phyloP scores from a whole-genome alignment of 1,284 basidiomycete genomes.

The Papiliotrema terrestris region DNA sequence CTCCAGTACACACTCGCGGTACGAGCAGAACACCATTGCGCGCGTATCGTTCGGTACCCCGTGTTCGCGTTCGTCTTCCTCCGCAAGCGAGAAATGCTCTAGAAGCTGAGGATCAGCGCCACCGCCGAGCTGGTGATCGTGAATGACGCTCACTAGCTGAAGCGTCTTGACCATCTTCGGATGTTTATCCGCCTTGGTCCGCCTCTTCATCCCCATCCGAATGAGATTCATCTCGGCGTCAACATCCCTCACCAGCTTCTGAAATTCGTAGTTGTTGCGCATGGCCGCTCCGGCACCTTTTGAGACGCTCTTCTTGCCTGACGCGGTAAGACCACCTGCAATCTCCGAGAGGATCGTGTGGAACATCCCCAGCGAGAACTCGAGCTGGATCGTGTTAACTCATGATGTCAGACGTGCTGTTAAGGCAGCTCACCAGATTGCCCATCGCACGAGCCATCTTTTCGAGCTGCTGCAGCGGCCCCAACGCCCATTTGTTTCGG shows the following conservation, averaged over 20 bases:
- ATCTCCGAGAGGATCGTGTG: constrained; percentile 57
- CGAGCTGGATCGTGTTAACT: constrained; percentile 69
- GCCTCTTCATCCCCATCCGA: constrained; percentile 41
- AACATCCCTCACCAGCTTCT: constrained; percentile 42
- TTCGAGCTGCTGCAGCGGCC: constrained; percentile 33
- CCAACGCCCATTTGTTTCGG: constrained; percentile 26
- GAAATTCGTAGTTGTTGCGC: constrained; percentile 43
- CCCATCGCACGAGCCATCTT: constrained; percentile 72
- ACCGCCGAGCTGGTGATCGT: neutral
- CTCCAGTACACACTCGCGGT: constrained; percentile 84
- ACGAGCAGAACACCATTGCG: constrained; percentile 95
- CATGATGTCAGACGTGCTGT: neutral
- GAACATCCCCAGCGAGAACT: constrained; percentile 77
- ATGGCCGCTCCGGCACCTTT: constrained; percentile 32
- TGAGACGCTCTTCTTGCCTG: constrained; percentile 39
- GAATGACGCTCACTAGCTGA: constrained; percentile 52
- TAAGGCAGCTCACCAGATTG: constrained; percentile 60
- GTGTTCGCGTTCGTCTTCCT: constrained; percentile 54
- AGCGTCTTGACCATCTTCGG: constrained; percentile 90
- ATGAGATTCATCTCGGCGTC: constrained; percentile 41
- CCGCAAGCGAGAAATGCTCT: constrained; percentile 69
- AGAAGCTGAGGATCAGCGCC: constrained; percentile 52
- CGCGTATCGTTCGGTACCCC: constrained; percentile 57
- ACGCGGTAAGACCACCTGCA: constrained; percentile 35
- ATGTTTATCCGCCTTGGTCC: constrained; percentile 55